Base-by-base conservation (phyloP, 176 grass and related monocot species). In the Oryza longistaminata region DNA sequence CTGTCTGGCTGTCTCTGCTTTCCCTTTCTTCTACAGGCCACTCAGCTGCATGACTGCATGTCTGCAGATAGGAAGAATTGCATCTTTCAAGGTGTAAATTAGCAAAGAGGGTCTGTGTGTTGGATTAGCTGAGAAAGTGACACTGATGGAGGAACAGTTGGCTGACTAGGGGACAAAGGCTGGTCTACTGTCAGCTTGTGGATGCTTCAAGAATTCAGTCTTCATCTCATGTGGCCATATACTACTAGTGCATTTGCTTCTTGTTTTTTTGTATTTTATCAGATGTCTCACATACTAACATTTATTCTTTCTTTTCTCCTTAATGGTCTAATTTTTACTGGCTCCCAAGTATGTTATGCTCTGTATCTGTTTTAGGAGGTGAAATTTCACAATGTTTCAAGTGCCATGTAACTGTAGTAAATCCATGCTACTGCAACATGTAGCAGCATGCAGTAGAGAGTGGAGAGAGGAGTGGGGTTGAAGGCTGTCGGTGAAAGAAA, bases 121-220 rank as follows among this genome's bases (percentile, higher is more conserved):
- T 25, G 70, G 53, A 61, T 65, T 79, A 76, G 75, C 84, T 73
- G 40, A 61, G 71, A 77, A 78, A 83, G 86, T 10, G 74, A 78
- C 66, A 27, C 27, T 71, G 52, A 71, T 67, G 64, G 65, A 74
- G 64, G 87, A 85, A 81, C 64, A 85, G 82, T 64, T 64, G 82
- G 76, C 27, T 64, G 82, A 85, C 87, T 19, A 40, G 88, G 88
- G 77, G 66, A 89, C 88, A 89, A 31, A 9, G 39, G 9, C 71
- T 85, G 82, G 50, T 71, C 82, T 27, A 50, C 88, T 65, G 77
- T 89, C 87, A 89, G 71, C 19, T 16, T 76, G 35, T 76, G 37
- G 48, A 19, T 61, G 48, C 19, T 48, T n/a, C 26, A 26, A 37
- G 9, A 12, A n/a, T 39, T 39, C 37, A 61, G 48, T 0, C 48